A percentile compares a stretch with the other conserved stretches of the same genome.
phyloP scores from a whole-genome alignment of 2,329 filamentous ascomycete species.

The Fusarium sp. region DNA sequence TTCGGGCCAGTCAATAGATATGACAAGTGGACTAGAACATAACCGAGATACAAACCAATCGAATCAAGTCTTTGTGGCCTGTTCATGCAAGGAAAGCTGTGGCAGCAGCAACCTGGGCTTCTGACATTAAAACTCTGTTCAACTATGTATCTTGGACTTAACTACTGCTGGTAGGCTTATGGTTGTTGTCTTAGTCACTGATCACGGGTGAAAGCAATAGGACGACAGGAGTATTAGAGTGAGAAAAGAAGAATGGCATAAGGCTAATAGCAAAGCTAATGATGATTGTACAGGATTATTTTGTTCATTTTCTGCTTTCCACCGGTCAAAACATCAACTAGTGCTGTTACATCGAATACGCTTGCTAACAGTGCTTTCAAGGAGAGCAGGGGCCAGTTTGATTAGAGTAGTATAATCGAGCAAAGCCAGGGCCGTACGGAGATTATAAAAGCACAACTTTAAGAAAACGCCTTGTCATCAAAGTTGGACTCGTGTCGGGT shows the following conservation, averaged over 20 bases:
- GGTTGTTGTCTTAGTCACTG: background rate
- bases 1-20: background rate
- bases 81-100: background rate
- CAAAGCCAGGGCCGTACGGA: background rate
- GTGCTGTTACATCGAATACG: constrained; percentile 26
- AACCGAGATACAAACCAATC: background rate
- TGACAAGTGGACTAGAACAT: background rate
- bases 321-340: constrained; percentile 14
- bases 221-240: background rate
- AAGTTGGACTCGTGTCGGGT: constrained; percentile 46
- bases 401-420: background rate
- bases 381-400: constrained; percentile 1
- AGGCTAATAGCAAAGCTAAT: constrained; percentile 9
- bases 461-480: constrained; percentile 38
- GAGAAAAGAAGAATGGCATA: constrained; percentile 9
- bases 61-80: background rate
- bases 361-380: constrained; percentile 26
- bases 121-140: background rate
- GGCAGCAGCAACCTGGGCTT: background rate
- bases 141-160: background rate
- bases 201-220: background rate
- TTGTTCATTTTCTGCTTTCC: constrained; percentile 9
- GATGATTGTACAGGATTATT: background rate
- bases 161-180: background rate
- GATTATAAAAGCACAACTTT: background rate